Conservation (phyloP, 1,139 yeast species). For the Lodderomyces pseudojiufengensis region DNA sequence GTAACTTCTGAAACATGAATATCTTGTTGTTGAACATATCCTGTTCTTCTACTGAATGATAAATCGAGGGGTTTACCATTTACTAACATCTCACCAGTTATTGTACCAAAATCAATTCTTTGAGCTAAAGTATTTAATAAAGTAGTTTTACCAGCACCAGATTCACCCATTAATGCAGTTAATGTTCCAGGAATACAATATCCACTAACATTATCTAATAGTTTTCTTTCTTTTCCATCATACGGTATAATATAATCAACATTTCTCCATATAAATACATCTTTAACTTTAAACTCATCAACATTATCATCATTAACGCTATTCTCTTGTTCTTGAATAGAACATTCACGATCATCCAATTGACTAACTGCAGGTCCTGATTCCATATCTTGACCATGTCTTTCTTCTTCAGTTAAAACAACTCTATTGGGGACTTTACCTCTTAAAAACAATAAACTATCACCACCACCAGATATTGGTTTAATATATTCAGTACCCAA, state of each 20-base stretch:
- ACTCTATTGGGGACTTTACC: too few species aligned
- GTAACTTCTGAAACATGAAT: slow-evolving; percentile 35
- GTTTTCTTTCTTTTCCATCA: slow-evolving; percentile 59
- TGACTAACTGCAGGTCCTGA: too few species aligned
- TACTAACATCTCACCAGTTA: slow-evolving; percentile 37
- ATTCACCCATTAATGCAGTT: slow-evolving; percentile 32
- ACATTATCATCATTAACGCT: too few species aligned
- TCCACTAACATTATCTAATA: slow-evolving; percentile 70
- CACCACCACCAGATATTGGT: slow-evolving; percentile 84
- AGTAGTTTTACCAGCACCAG: slow-evolving; percentile 38
- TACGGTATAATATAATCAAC: slow-evolving; percentile 71
- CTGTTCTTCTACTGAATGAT: slow-evolving; percentile 39
- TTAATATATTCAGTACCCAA: slow-evolving; percentile 61
- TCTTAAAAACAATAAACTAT: slow-evolving; percentile 59
- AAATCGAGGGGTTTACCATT: slow-evolving; percentile 31
- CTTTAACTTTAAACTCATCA: slow-evolving; percentile 19
- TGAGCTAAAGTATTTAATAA: slow-evolving; percentile 33
- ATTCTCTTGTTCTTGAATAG: too few species aligned
- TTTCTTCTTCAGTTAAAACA: too few species aligned
- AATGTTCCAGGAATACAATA: slow-evolving; percentile 41
- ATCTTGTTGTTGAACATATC: slow-evolving; percentile 42
- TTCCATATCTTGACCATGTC: too few species aligned
- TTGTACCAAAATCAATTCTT: slow-evolving; percentile 33
- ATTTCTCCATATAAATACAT: slow-evolving; percentile 77
- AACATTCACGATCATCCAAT: too few species aligned